Evolutionary conservation across 2,329 filamentous ascomycete species (phyloP), one percentile per base, ranked within the genome.

Genomic region (Claviceps monticola): DNA sequence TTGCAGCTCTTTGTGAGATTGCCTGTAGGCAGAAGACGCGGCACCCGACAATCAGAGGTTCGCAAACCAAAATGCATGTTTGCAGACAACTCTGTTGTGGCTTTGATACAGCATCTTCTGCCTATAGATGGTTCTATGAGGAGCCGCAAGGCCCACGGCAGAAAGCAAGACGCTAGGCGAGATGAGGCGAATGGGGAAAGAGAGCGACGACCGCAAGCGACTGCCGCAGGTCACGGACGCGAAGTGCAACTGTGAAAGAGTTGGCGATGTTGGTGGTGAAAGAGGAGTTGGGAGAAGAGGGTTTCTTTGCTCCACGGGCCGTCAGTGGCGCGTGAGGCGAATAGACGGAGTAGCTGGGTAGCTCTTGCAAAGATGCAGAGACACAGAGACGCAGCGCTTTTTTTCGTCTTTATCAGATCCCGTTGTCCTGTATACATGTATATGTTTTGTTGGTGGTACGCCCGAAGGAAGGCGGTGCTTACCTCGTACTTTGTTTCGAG

Each of bases 271-370:
- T 34, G 49, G 46, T n/a, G 49, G 34, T 38, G 49, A 21, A 50
- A 37, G 13, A 50, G 43, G 34, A 14, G 46, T 50, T 50, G 53
- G 53, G 50, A 50, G 41, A 48, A 50, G 44, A n/a, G 17, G 37
- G 34, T 5, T 29, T 42, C 29, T 46, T 47, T 34, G 29, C 29
- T 34, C 45, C 48, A 26, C 48, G 49, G 44, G 48, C 49, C 13
- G 48, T 36, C 26, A 48, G 36, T 48, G 39, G 51, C 48, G 52
- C 52, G 52, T 53, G 38, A 38, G 19, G 8, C 17, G 9, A 17
- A 26, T 26, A 36, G 48, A 45, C 9, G 39, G 44, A 47, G 52
- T 46, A 39, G 49, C 42, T 37, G n/a, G 42, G 13, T 16, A 50
- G 43, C 38, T 46, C 19, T 14, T 34, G 9, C 9, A 34, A 11